These are phyloP conservation scores for Populus tremula DNA, from an alignment of 345 rosid species.

Conservation along the genomic window DNA sequence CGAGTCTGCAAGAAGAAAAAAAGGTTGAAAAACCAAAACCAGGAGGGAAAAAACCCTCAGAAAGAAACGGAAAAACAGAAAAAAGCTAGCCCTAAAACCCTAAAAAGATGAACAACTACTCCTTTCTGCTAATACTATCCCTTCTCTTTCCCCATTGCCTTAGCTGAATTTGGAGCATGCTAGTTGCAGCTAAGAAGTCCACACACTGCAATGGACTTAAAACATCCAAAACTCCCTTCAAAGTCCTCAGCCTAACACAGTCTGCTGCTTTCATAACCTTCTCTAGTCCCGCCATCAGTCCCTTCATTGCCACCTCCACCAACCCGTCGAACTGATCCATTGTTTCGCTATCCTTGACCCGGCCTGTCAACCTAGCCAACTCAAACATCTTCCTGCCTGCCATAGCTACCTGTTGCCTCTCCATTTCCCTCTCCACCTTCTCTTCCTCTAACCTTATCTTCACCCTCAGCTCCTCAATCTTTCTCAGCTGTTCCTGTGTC, in stretches of 20 bases:
- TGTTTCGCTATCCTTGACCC: constrained; percentile 18
- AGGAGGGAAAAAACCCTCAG: background rate
- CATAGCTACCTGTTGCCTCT: constrained; percentile 72
- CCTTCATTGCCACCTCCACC: constrained; percentile 48
- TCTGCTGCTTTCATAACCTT: constrained; percentile 77
- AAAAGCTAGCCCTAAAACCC: background rate
- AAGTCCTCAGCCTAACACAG: constrained; percentile 68
- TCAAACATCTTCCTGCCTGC: constrained; percentile 68
- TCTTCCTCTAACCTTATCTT: constrained; percentile 62
- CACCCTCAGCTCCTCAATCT: constrained; percentile 51
- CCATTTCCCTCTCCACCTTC: constrained; percentile 77
- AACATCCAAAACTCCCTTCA: constrained; percentile 68
- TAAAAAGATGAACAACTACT: background rate
- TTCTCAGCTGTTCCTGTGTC: constrained; percentile 49
- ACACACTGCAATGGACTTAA: constrained; percentile 56
- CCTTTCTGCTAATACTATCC: background rate
- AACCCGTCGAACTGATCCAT: constrained; percentile 23
- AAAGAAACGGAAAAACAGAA: background rate
- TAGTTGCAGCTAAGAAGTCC: constrained; percentile 55
- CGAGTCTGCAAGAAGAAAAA: no score
- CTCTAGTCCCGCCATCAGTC: constrained; percentile 47
- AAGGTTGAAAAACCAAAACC: no score
- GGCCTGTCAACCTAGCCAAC: constrained; percentile 41
- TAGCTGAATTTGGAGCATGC: constrained; percentile 54
- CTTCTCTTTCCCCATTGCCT: constrained; percentile 43